A percentile compares a stretch with the other conserved stretches of the same genome.
Evolutionary conservation across 2,329 filamentous ascomycete species (phyloP).

Genomic region (Phialophora tarda): DNA sequence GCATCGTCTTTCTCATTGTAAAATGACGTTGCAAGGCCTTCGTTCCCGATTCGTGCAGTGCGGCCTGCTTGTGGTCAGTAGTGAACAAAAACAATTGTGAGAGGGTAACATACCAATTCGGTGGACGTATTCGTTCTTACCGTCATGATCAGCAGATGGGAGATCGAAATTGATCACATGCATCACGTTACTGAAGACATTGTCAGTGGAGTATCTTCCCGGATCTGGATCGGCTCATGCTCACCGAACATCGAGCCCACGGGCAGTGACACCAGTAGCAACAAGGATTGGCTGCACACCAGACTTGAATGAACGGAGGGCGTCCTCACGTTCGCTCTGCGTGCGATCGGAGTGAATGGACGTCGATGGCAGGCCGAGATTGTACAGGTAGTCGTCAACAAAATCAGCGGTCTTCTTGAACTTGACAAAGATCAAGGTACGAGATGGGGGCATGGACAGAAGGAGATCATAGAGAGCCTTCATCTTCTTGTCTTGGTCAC

Average conservation of each 20-base stretch:
- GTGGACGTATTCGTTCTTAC: constrained; percentile 91
- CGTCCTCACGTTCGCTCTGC: constrained; percentile 89
- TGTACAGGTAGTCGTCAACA: constrained; percentile 86
- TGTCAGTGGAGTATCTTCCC: not conserved
- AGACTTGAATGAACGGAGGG: constrained; percentile 80
- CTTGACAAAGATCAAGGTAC: constrained; percentile 92
- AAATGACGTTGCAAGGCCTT: constrained; percentile 85
- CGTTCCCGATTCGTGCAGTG: constrained; percentile 89
- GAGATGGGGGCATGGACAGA: constrained; percentile 69
- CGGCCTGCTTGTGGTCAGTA: constrained; percentile 63
- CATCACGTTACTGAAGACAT: constrained; percentile 82
- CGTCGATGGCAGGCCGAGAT: constrained; percentile 76
- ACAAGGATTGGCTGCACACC: constrained; percentile 80
- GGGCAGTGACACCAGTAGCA: constrained; percentile 82
- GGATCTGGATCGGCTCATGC: not conserved
- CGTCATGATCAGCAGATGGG: constrained; percentile 74
- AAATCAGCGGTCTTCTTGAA: constrained; percentile 77
- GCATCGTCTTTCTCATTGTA: constrained; percentile 78
- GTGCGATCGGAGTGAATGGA: constrained; percentile 88
- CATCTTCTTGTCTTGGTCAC: constrained; percentile 70
- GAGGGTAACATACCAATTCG: constrained; percentile 73
- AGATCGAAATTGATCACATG: constrained; percentile 95
- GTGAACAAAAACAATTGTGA: not conserved
- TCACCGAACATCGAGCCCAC: constrained; percentile 65
- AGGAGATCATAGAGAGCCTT: constrained; percentile 75